These are phyloP conservation scores for Metschnikowia sp. DNA, from an alignment of 805 yeast genomes.

Conservation along the genomic window DNA sequence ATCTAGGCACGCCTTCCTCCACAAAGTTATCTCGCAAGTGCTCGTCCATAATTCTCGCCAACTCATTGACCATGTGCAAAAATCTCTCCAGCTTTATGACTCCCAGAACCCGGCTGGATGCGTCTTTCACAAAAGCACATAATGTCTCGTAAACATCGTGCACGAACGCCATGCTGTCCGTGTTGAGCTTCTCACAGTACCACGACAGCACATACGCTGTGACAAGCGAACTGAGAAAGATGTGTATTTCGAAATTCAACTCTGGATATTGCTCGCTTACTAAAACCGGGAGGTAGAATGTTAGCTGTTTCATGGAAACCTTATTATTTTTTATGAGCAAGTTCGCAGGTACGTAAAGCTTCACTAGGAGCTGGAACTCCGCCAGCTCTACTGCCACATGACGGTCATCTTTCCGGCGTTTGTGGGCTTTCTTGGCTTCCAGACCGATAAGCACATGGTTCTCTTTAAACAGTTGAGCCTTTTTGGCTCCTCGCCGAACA, in stretches of 20 bases:
- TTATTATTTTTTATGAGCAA: slow-evolving; percentile 29
- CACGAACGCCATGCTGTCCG: slow-evolving; percentile 17
- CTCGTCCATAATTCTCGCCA: slow-evolving; percentile 12
- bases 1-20: slow-evolving; percentile 8
- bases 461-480: slow-evolving; percentile 10
- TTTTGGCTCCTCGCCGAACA: slow-evolving; percentile 7
- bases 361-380: slow-evolving; percentile 35
- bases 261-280: slow-evolving; percentile 18
- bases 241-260: slow-evolving; percentile 35
- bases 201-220: slow-evolving; percentile 18
- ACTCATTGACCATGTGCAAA: slow-evolving; percentile 22
- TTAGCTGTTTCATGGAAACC: slow-evolving; percentile 24
- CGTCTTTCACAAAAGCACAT: slow-evolving; percentile 14
- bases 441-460: slow-evolving; percentile 12
- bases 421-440: slow-evolving; percentile 2
- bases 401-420: slow-evolving; percentile 12
- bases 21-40: slow-evolving; percentile 9
- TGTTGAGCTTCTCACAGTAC: slow-evolving; percentile 17
- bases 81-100: slow-evolving; percentile 15
- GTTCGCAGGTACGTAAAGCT: slow-evolving; percentile 33
- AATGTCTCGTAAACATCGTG: slow-evolving; percentile 11
- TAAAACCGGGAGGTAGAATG: slow-evolving; percentile 27
- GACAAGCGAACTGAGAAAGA: slow-evolving; percentile 32
- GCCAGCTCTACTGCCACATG: slow-evolving; percentile 48
- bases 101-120: slow-evolving; percentile 11